Base-by-base conservation (phyloP, 1,284 basidiomycete genomes). In the Microbotryum scabiosae region DNA sequence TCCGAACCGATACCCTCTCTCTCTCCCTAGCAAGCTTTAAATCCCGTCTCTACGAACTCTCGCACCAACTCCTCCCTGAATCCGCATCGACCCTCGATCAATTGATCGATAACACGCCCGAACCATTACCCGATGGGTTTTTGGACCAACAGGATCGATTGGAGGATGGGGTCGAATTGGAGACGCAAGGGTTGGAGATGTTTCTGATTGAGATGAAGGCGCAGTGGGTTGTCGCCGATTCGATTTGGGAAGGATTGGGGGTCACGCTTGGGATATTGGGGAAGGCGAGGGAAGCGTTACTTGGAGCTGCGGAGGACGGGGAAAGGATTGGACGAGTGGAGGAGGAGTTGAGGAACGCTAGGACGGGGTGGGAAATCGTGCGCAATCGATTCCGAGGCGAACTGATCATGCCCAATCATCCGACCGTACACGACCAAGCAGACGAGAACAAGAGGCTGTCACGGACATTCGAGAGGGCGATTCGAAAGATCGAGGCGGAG, bases 91-190 rank as follows among this genome's bases (percentile, higher is more conserved):
- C 36, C 1, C 63, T 71, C 32, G 70, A 71, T 54, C 51, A 60
- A 5, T 50, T 70, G 46, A 68, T 71, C 60, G 67, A 68, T 36
- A 26, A 51, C 2, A 61, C 68, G 4, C 53, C 61, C 0, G 7
- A 36, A 0, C 62, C 63, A 0, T 49, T 71, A 3, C 70, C 70
- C 1, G 67, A 67, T 12, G 12, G 52, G 3, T 69, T 70, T 41
- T 56, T 71, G 26, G 70, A 71, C 52, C 56, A 51, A 41, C 70
- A 71, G 26, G 70, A 71, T 30, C 45, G 56, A 0, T 45, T 71
- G n/a, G 70, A 71, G 51, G 59, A 56, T 4, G 43, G 36, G 2
- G 32, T 56, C 14, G 50, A 50, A 36, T 32, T 63, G 12, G 14
- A 43, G 0, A 44, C 45, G 12, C 41, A 45, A 4, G 66, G 66